phyloP scores from a whole-genome alignment of 2,329 filamentous ascomycete genomes.

The Aulographum hederae region DNA sequence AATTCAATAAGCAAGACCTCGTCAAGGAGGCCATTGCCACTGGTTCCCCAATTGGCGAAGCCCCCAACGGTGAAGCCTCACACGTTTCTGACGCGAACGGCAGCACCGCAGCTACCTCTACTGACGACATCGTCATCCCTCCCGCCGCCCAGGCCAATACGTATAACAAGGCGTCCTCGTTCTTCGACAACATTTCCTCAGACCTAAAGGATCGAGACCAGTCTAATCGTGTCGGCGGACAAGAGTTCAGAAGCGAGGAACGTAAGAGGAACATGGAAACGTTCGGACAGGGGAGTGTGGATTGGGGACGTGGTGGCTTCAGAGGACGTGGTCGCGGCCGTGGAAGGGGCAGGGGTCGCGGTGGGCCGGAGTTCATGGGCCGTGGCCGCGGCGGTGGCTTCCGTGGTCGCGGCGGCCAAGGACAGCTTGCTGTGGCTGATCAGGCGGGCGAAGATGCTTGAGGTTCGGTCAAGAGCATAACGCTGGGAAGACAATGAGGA shows the following conservation, averaged over 20 bases:
- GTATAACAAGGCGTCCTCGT: slow-evolving; percentile 80
- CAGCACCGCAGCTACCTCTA: slow-evolving; percentile 9
- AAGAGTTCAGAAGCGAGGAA: slow-evolving; percentile 82
- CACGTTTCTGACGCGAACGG: slow-evolving; percentile 18
- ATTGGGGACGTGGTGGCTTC: slow-evolving; percentile 60
- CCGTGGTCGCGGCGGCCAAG: not conserved
- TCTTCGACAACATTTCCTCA: slow-evolving; percentile 97
- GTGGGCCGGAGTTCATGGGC: too few relatives aligned
- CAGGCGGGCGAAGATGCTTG: too few relatives aligned
- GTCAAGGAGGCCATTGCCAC: slow-evolving; percentile 75
- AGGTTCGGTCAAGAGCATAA: too few relatives aligned
- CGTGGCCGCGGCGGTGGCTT: slow-evolving; percentile 16
- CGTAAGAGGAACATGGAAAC: slow-evolving; percentile 95
- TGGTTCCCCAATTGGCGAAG: slow-evolving; percentile 40
- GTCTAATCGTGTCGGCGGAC: slow-evolving; percentile 44
- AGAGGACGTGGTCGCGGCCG: slow-evolving; percentile 59
- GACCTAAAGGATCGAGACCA: slow-evolving; percentile 80
- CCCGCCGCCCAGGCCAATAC: slow-evolving; percentile 24
- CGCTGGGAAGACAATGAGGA: too few relatives aligned
- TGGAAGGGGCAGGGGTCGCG: slow-evolving; percentile 29
- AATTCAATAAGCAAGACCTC: slow-evolving; percentile 75
- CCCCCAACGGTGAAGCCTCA: slow-evolving; percentile 6
- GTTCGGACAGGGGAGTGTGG: slow-evolving; percentile 90
- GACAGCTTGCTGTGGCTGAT: too few relatives aligned
- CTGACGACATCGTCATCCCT: slow-evolving; percentile 28